These are phyloP conservation scores for Candida dendrica DNA, from an alignment of 805 yeast species.

Conservation along the genomic window DNA sequence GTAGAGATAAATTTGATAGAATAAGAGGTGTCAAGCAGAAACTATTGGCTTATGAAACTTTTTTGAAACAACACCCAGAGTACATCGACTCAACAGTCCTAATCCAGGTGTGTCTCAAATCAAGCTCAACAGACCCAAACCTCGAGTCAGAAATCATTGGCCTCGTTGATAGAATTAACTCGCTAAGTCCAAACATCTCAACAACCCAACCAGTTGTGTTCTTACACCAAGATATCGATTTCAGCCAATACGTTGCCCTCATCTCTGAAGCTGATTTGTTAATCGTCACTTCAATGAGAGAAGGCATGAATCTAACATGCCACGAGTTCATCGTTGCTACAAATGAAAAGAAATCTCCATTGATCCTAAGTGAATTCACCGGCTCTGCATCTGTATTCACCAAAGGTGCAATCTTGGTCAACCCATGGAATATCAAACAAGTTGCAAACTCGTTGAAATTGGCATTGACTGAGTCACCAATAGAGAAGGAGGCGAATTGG, in stretches of 20 bases:
- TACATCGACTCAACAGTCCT: slow-evolving; percentile 63
- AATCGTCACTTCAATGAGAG: slow-evolving; percentile 86
- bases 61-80: slow-evolving; percentile 65
- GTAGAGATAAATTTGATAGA: slow-evolving; percentile 82
- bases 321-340: slow-evolving; percentile 88
- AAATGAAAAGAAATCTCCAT: slow-evolving; percentile 63
- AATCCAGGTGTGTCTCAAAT: slow-evolving; percentile 74
- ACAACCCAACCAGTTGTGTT: slow-evolving; percentile 78
- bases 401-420: slow-evolving; percentile 67
- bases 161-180: slow-evolving; percentile 80
- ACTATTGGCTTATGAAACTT: slow-evolving; percentile 76
- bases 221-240: slow-evolving; percentile 81
- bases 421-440: slow-evolving; percentile 81
- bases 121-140: slow-evolving; percentile 42
- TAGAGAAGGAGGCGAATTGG: slow-evolving; percentile 63
- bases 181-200: slow-evolving; percentile 66
- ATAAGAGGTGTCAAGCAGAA: slow-evolving; percentile 87
- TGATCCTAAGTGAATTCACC: slow-evolving; percentile 85
- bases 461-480: slow-evolving; percentile 58
- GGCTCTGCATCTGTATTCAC: slow-evolving; percentile 82
- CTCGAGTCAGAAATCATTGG: slow-evolving; percentile 68
- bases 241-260: slow-evolving; percentile 83
- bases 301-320: slow-evolving; percentile 94
- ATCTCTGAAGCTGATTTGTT: slow-evolving; percentile 82
- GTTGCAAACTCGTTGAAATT: slow-evolving; percentile 55